Base-by-base conservation (phyloP, 83 land plant genomes). In the Picea abies region DNA sequence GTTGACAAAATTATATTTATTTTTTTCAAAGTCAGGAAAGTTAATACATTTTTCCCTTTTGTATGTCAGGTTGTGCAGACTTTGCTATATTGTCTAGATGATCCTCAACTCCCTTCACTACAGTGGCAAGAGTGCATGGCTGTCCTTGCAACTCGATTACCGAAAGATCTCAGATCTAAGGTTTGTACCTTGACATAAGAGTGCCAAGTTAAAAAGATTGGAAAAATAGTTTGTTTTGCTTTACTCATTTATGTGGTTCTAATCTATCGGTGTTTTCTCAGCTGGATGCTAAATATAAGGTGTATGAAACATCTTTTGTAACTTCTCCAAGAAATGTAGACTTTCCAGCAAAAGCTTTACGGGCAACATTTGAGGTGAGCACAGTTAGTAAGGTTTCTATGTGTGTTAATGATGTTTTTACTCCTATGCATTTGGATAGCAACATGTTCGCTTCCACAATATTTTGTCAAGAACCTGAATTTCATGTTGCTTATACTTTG, bases 41-140 rank as follows among this genome's bases (percentile, higher is more conserved):
- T n/a, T 79, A 64, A 12, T 63, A n/a, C 37, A 19, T 83, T 62
- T 56, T 82, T 15, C 17, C 56, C 56, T 78, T 78, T 71, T 67
- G 77, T 60, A 68, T 84, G 78, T 25, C 92, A 97, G 99, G 99
- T 97, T 17, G 98, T 96, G 63, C 93, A 93, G 86, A 92, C 92
- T 80, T 85, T 97, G 81, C 87, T 97, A 0, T 86, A 80, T 65
- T 97, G 98, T 79, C 87, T 97, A 76, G 99, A 97, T 82, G 94
- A 91, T 90, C 99, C 99, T 67, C 93, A 97, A 86, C 90, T 97
- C 9, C 99, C 99, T 78, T 90, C 93, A 81, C 96, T 97, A 26
- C 99, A 97, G 84, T 97, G 99, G 99, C 99, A 97, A 90, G 99
- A 97, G 76, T 90, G 94, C 89, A 87, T 96, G 87, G 83, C 99